Conservation (phyloP, 2,329 filamentous ascomycete genomes). For the Penicillium griseofulvum region DNA sequence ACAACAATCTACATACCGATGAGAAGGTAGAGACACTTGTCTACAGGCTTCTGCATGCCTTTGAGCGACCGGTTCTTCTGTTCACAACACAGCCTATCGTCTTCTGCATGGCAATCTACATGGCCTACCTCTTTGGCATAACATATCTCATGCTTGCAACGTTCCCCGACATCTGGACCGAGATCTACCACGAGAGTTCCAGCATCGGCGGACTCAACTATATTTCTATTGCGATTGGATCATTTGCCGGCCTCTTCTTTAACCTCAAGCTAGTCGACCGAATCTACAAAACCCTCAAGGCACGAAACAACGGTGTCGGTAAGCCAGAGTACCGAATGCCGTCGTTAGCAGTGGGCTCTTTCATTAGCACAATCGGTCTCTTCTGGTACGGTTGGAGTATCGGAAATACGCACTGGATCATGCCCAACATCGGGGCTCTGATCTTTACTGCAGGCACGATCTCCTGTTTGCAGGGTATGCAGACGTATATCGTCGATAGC, state of each 20-base stretch:
- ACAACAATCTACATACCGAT: slow-evolving; percentile 17
- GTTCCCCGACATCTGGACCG: neutral
- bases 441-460: slow-evolving; percentile 47
- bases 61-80: slow-evolving; percentile 50
- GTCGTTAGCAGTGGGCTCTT: neutral
- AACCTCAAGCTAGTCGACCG: neutral
- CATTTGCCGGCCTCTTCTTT: neutral
- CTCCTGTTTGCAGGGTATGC: slow-evolving; percentile 36
- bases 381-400: slow-evolving; percentile 44
- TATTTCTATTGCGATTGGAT: neutral
- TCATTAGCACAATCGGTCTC: slow-evolving; percentile 35
- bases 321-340: neutral
- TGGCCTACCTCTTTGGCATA: slow-evolving; percentile 42
- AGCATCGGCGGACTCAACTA: neutral
- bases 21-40: slow-evolving; percentile 30
- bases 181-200: neutral
- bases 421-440: slow-evolving; percentile 50
- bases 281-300: neutral
- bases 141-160: neutral
- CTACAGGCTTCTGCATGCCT: slow-evolving; percentile 6
- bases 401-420: slow-evolving; percentile 28
- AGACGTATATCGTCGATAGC: slow-evolving; percentile 37
- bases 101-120: slow-evolving; percentile 52
- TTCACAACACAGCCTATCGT: slow-evolving; percentile 58
- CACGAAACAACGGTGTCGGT: neutral